Evolutionary conservation across 2,329 filamentous ascomycete genomes (phyloP), one percentile per base, ranked within the genome.

Genomic region (Albifimbria verrucaria): DNA sequence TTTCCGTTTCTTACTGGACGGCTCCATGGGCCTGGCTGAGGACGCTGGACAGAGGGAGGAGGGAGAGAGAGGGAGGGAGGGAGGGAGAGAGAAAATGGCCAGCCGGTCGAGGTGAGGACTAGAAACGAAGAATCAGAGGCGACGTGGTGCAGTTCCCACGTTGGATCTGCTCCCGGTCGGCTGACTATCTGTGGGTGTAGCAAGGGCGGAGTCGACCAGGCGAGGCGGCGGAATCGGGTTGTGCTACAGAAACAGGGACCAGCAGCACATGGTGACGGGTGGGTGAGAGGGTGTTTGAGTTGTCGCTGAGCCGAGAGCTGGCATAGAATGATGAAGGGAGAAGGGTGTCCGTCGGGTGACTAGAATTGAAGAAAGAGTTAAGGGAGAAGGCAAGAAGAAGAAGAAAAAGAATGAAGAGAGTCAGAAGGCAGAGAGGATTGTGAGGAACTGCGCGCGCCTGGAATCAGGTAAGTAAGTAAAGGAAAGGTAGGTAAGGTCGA

Each of bases 1-100:
- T 66, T 74, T 74, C 62, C 72, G 69, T 64, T 71, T 72, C 57
- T 75, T 75, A 54, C 60, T 72, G 45, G 70, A 71, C 57, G 71
- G 72, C 65, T 75, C 72, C 72, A 75, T 75, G 60, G 65, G 64
- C 60, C 18, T 39, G 32, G 32, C 32, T 39, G 12, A 56, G 42
- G 52, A 52, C 48, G 54, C 49, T 55, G 46, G 53, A 55, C 51
- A 55, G 57, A 60, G 58, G 53, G 56, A 47, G 57, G 52, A 55
- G 57, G 55, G 52, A 44, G 26, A 53, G 26, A 49, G 42, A 49
- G 44, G 48, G 28, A 25, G 24, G 46, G 39, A 15, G 36, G 46
- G 22, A 32, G 32, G 28, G 11, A 15, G 32, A 42, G 42, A 48
- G 32, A n/a, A 39, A 5, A 6, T 17, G 32, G 32, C 26, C 9